These are phyloP conservation scores for Hypocrella siamensis DNA, from an alignment of 2,329 filamentous ascomycete species.

Conservation along the genomic window DNA sequence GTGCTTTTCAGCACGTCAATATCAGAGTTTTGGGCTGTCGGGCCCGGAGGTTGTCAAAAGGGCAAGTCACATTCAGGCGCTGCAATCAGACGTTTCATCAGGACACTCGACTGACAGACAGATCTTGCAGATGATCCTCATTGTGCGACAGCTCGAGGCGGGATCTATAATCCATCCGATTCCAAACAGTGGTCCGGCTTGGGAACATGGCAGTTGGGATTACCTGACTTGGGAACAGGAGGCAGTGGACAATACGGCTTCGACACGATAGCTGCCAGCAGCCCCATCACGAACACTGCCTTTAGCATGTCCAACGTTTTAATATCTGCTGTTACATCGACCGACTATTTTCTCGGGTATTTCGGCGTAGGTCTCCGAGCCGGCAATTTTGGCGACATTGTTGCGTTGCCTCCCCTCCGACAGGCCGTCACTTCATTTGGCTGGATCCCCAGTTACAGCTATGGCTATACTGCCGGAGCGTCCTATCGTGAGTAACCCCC, in stretches of 20 bases:
- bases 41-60: slow-evolving; percentile 36
- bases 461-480: slow-evolving; percentile 63
- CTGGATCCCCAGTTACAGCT: slow-evolving; percentile 55
- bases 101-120: slow-evolving; percentile 5
- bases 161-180: slow-evolving; percentile 33
- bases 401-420: slow-evolving; percentile 35
- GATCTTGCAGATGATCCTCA: slow-evolving; percentile 24
- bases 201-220: slow-evolving; percentile 43
- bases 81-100: background rate
- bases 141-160: slow-evolving; percentile 42
- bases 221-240: slow-evolving; percentile 39
- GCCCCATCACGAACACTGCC: slow-evolving; percentile 19
- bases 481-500: slow-evolving; percentile 43
- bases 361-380: slow-evolving; percentile 41
- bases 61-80: slow-evolving; percentile 19
- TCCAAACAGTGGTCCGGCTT: slow-evolving; percentile 44
- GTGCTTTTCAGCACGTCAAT: slow-evolving; percentile 46
- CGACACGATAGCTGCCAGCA: slow-evolving; percentile 28
- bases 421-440: slow-evolving; percentile 42
- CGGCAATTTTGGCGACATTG: slow-evolving; percentile 32
- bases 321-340: slow-evolving; percentile 37
- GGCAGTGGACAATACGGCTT: slow-evolving; percentile 52
- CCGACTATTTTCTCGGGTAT: slow-evolving; percentile 35
- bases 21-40: slow-evolving; percentile 57
- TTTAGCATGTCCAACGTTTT: slow-evolving; percentile 29